Evolutionary conservation across 768 basidiomycete genomes (phyloP), one percentile per base, ranked within the genome.

Genomic region (Strobilomyces dryophilus): DNA sequence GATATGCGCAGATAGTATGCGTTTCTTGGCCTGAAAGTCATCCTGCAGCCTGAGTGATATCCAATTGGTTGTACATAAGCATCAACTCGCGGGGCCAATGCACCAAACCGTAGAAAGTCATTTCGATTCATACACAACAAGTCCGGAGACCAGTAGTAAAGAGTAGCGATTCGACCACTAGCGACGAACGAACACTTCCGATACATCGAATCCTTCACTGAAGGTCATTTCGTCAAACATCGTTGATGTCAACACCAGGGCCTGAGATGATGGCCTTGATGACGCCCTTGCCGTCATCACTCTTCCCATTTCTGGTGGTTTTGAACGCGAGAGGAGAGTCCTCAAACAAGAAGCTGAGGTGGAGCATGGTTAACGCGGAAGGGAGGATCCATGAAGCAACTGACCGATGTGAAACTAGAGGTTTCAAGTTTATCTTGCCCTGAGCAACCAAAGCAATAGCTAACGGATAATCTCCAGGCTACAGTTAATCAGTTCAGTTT

Each of bases 231-330:
- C n/a, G n/a, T n/a, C n/a, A 80, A 44, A 67, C 34, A 45, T 74
- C 72, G 47, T 77, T 74, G 49, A 76, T 58, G 20, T 73, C 62
- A 43, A 84, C 79, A 59, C 77, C 87, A 40, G 90, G 90, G 6
- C 91, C 91, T 45, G 87, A 87, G 59, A 95, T 92, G 57, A 95
- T 85, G 32, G 82, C 85, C 72, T 97, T 95, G 65, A 95, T 95
- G 40, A 94, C 85, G 32, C 80, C 80, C 70, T 85, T 90, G 44
- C 94, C 95, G 64, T 98, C 90, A 49, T 80, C 76, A 45, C 92
- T 86, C 76, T 87, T 90, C 27, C 94, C 92, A 18, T 73, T 68
- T 53, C 83, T 80, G 35, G 89, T 97, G 14, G 87, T 83, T 52
- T 87, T 74, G 79, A 98, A 97, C 2, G 94, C 95, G 46, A 75